These are phyloP conservation scores for Coemansia interrupta DNA, from an alignment of 192 early-diverging fungal species.

Conservation along the genomic window DNA sequence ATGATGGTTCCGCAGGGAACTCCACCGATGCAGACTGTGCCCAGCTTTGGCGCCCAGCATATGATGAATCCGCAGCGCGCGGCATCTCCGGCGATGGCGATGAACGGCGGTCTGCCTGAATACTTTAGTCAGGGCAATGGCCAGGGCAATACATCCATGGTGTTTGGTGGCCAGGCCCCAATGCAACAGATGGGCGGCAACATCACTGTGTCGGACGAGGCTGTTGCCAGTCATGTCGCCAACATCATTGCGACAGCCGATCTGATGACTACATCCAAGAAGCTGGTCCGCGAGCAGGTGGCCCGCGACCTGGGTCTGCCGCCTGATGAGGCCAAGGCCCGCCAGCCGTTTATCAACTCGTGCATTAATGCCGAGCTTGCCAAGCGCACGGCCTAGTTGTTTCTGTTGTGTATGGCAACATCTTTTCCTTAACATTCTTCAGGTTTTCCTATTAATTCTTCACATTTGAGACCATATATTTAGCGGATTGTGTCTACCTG, in stretches of 20 bases:
- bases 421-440: constrained; percentile 5
- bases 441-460: constrained; percentile 1
- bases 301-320: constrained; percentile 31
- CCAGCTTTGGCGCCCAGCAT: constrained; percentile 14
- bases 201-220: constrained; percentile 61
- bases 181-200: constrained; percentile 1
- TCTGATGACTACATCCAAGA: constrained; percentile 95
- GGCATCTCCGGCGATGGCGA: constrained; percentile 24
- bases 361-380: constrained; percentile 43
- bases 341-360: constrained; percentile 34
- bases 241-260: constrained; percentile 83
- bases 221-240: constrained; percentile 63
- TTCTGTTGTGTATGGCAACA: neutral
- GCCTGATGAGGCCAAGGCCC: constrained; percentile 29
- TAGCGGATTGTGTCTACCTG: constrained; percentile 16
- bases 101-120: constrained; percentile 23
- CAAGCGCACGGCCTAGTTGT: constrained; percentile 26
- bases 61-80: constrained; percentile 18
- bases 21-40: constrained; percentile 10
- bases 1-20: constrained; percentile 15
- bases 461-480: too few species aligned
- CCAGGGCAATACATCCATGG: constrained; percentile 3
- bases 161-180: constrained; percentile 10
- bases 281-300: constrained; percentile 79
- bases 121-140: constrained; percentile 20